phyloP scores from a whole-genome alignment of 2,329 filamentous ascomycete genomes.

The Myrmaecium sp. region DNA sequence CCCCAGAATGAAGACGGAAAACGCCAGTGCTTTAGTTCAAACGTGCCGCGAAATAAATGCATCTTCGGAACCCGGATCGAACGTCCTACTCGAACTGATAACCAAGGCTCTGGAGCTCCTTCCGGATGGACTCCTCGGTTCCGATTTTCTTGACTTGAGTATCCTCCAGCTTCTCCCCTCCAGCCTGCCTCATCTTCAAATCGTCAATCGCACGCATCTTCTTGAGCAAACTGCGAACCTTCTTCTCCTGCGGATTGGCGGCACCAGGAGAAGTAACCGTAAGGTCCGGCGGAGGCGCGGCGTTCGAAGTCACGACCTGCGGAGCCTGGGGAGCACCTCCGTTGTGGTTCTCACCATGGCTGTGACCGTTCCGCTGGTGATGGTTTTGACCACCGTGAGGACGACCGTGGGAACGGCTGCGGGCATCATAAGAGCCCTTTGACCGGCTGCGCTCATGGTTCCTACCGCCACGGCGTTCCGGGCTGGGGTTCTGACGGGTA shows the following conservation, averaged over 20 bases:
- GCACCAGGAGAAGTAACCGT: slow-evolving; percentile 38
- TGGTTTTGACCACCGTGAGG: too few relatives aligned
- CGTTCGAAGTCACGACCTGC: slow-evolving; percentile 2
- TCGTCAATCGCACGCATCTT: slow-evolving; percentile 97
- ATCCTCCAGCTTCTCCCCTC: slow-evolving; percentile 92
- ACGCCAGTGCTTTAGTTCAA: too few relatives aligned
- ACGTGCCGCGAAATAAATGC: too few relatives aligned
- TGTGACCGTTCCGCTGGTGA: slow-evolving; percentile 2
- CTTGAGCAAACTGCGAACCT: slow-evolving; percentile 82
- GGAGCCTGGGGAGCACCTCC: neutral
- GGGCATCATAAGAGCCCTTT: slow-evolving; percentile 7
- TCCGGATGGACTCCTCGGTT: slow-evolving; percentile 69
- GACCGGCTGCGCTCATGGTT: slow-evolving; percentile 37
- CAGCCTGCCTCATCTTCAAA: slow-evolving; percentile 87
- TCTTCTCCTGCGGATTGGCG: slow-evolving; percentile 73
- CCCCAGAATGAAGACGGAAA: too few relatives aligned
- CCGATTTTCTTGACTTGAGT: slow-evolving; percentile 97
- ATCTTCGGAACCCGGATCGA: too few relatives aligned
- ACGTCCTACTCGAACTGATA: too few relatives aligned
- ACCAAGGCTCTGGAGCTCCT: slow-evolving; percentile 56
- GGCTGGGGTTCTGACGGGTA: slow-evolving; percentile 28
- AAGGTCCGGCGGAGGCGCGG: slow-evolving; percentile 27
- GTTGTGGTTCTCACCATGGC: neutral
- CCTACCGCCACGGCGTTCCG: slow-evolving; percentile 43
- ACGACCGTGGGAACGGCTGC: slow-evolving; percentile 2